Evolutionary conservation across 2,329 filamentous ascomycete species (phyloP), one percentile per base, ranked within the genome.

Genomic region (Paramyrothecium sp.): DNA sequence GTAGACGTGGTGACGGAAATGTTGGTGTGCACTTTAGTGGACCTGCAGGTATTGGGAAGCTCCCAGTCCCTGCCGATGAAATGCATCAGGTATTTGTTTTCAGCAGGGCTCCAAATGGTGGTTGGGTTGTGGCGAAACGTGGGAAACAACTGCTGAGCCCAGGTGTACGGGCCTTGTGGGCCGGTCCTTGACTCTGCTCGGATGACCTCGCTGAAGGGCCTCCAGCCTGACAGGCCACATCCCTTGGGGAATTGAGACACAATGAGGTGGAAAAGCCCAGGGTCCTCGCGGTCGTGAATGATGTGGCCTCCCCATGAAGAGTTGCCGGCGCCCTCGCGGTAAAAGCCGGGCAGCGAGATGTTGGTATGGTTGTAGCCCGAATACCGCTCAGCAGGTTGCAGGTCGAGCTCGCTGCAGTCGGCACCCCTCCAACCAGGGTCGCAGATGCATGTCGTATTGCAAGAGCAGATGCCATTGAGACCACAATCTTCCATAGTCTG

Each of bases 301-400:
- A 79, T 75, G 13, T 72, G 70, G 1, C 73, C 75, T 16, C 76
- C 75, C 77, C 77, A 78, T 1, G 75, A 78, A 1, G 77, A 77
- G 58, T 77, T 78, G 8, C 72, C 48, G 7, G 48, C 69, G 21
- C 33, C 54, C 23, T 56, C n/a, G 7, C 26, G n/a, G 38, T 56
- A 56, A 19, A 51, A 56, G 23, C 38, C 54, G 3, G 54, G 54
- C 22, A 48, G 16, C 1, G 56, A 65, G 47, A 41, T 48, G 34
- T 56, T 56, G n/a, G 76, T 78, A 56, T 75, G 65, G 56, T 79
- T 79, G 63, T 78, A 79, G 2, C 76, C 77, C 0, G 71, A 73
- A 54, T 69, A 67, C 48, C 72, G 63, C 2, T 64, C 68, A 0
- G 70, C 75, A 0, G 76, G 74, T 3, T 63, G 65, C 2, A 79